These are phyloP conservation scores for Pichia sp. DNA, from an alignment of 1,139 yeast genomes.

Conservation along the genomic window DNA sequence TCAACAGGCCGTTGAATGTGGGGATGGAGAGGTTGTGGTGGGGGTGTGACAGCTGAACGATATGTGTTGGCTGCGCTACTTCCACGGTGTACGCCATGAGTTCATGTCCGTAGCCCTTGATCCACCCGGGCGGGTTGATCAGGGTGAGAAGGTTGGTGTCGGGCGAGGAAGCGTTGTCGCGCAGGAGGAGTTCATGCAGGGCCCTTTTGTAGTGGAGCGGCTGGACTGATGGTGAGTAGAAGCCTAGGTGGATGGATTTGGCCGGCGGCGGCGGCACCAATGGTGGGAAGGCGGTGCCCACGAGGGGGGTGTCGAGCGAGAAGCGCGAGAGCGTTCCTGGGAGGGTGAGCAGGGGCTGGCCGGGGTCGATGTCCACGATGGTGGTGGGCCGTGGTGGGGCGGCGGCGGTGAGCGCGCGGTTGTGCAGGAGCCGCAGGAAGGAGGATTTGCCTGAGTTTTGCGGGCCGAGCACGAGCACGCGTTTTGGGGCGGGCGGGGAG, in stretches of 20 bases:
- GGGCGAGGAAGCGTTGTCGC: background rate
- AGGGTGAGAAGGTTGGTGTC: background rate
- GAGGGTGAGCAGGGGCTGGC: background rate
- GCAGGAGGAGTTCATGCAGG: background rate
- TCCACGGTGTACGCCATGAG: background rate
- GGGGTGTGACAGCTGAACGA: background rate
- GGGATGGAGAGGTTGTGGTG: background rate
- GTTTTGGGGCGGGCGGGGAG: background rate
- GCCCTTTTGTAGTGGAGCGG: background rate
- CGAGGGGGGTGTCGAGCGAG: background rate
- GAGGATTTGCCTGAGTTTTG: background rate
- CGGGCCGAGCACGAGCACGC: background rate
- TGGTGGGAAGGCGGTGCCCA: background rate
- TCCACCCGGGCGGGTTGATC: background rate
- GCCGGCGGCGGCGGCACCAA: background rate
- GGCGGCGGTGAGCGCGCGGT: background rate
- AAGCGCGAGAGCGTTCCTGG: background rate
- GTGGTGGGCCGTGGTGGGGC: background rate
- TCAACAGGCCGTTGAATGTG: background rate
- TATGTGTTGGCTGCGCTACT: background rate
- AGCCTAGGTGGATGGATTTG: background rate
- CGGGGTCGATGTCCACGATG: background rate
- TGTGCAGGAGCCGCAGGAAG: background rate
- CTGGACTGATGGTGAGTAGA: background rate
- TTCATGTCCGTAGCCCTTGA: background rate